These are phyloP conservation scores for Brettanomyces custersianus DNA, from an alignment of 805 yeast species.

Conservation along the genomic window DNA sequence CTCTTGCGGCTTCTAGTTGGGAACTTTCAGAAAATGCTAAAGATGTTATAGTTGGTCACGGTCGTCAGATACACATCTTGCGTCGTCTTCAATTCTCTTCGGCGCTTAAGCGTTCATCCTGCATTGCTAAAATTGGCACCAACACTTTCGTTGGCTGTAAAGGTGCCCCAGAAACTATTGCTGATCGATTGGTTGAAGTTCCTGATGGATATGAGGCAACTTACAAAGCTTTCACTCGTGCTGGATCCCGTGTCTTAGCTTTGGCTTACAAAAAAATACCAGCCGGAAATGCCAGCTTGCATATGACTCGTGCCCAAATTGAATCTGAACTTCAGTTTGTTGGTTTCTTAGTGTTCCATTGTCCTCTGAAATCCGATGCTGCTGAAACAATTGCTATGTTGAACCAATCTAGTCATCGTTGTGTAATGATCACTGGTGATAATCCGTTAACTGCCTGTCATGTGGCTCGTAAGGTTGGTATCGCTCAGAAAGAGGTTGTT, in stretches of 20 bases:
- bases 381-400: slow-evolving; percentile 83
- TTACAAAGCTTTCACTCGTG: slow-evolving; percentile 83
- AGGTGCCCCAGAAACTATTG: slow-evolving; percentile 97
- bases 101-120: slow-evolving; percentile 89
- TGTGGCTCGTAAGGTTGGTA: slow-evolving; percentile 89
- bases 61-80: slow-evolving; percentile 51
- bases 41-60: slow-evolving; percentile 46
- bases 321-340: slow-evolving; percentile 73
- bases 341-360: slow-evolving; percentile 93
- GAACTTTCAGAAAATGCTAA: slow-evolving; percentile 53
- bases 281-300: slow-evolving; percentile 38
- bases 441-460: slow-evolving; percentile 97
- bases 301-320: slow-evolving; percentile 63
- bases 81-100: slow-evolving; percentile 98
- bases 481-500: slow-evolving; percentile 74
- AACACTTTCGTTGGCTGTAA: slow-evolving; percentile 74
- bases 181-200: slow-evolving; percentile 57
- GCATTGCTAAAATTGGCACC: slow-evolving; percentile 51
- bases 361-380: slow-evolving; percentile 94
- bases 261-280: slow-evolving; percentile 72
- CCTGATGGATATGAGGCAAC: slow-evolving; percentile 79
- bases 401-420: slow-evolving; percentile 91
- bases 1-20: slow-evolving; percentile 84
- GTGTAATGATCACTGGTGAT: slow-evolving; percentile 98
- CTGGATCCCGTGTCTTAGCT: slow-evolving; percentile 96